phyloP scores from a whole-genome alignment of 2,329 filamentous ascomycete genomes.

The Raffaelea albimanens region DNA sequence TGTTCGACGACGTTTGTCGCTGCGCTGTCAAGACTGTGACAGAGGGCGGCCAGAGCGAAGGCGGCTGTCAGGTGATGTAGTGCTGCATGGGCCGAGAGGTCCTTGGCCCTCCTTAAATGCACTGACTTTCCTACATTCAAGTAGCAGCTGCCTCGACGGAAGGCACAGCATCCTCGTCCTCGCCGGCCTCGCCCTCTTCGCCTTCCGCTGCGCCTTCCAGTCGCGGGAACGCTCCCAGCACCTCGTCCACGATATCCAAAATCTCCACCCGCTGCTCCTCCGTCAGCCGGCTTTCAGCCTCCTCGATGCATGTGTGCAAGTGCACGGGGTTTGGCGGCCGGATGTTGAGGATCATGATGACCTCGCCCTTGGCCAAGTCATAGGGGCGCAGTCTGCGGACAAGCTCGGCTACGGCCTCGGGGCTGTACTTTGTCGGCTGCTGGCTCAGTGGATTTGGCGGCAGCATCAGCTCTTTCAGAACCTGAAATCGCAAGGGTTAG shows the following conservation, averaged over 20 bases:
- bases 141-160: background rate
- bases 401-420: constrained; percentile 41
- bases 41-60: constrained; percentile 43
- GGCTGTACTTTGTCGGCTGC: constrained; percentile 41
- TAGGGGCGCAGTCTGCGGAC: constrained; percentile 46
- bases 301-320: constrained; percentile 56
- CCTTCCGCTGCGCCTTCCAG: constrained; percentile 17
- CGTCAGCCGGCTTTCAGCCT: constrained; percentile 51
- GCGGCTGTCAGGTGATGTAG: constrained; percentile 42
- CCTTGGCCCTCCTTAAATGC: background rate
- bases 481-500: constrained; percentile 3
- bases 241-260: constrained; percentile 43
- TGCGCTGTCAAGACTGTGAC: constrained; percentile 41
- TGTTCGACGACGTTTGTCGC: constrained; percentile 51
- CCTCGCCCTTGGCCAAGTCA: constrained; percentile 57
- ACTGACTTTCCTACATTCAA: background rate
- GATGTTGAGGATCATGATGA: constrained; percentile 59
- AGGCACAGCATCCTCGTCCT: constrained; percentile 9
- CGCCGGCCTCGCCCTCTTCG: constrained; percentile 19
- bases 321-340: constrained; percentile 47
- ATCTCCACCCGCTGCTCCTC: constrained; percentile 51
- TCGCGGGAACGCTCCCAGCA: constrained; percentile 44
- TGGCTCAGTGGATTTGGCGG: constrained; percentile 47
- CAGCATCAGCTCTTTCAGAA: constrained; percentile 29
- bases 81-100: background rate